These are phyloP conservation scores for Beauveria caledonica DNA, from an alignment of 2,329 filamentous ascomycete species.

Conservation along the genomic window DNA sequence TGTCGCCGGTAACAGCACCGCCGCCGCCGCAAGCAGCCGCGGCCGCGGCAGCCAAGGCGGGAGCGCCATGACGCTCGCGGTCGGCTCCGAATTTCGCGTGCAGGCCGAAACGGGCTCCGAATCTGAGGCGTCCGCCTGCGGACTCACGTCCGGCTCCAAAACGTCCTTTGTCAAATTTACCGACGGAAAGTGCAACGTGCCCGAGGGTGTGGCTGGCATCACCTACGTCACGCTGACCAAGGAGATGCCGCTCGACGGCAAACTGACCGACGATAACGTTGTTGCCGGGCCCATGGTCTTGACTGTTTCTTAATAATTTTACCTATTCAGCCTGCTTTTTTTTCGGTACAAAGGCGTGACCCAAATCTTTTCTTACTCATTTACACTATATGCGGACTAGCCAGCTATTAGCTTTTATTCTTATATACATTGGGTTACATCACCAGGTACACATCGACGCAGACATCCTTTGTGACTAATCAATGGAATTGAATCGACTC, in stretches of 20 bases:
- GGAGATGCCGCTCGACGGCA: slow-evolving; percentile 38
- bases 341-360: background rate
- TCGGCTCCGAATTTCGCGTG: slow-evolving; percentile 19
- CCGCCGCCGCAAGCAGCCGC: no score
- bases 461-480: no score
- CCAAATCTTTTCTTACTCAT: background rate
- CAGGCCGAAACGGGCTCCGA: slow-evolving; percentile 35
- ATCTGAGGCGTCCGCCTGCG: slow-evolving; percentile 52
- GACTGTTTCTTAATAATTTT: slow-evolving; percentile 34
- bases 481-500: no score
- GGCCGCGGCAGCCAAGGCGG: no score
- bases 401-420: background rate
- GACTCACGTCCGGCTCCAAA: slow-evolving; percentile 57
- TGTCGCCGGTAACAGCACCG: background rate
- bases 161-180: slow-evolving; percentile 51
- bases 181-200: slow-evolving; percentile 49
- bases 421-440: background rate
- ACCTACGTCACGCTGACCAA: slow-evolving; percentile 61
- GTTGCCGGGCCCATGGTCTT: slow-evolving; percentile 58
- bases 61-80: slow-evolving; percentile 30
- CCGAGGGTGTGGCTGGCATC: slow-evolving; percentile 53
- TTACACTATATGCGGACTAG: background rate
- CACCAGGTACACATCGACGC: background rate
- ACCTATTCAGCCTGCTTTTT: background rate
- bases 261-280: slow-evolving; percentile 53